Base-by-base conservation (phyloP, 2,329 filamentous ascomycete genomes). In the Exserohilum turcica region DNA sequence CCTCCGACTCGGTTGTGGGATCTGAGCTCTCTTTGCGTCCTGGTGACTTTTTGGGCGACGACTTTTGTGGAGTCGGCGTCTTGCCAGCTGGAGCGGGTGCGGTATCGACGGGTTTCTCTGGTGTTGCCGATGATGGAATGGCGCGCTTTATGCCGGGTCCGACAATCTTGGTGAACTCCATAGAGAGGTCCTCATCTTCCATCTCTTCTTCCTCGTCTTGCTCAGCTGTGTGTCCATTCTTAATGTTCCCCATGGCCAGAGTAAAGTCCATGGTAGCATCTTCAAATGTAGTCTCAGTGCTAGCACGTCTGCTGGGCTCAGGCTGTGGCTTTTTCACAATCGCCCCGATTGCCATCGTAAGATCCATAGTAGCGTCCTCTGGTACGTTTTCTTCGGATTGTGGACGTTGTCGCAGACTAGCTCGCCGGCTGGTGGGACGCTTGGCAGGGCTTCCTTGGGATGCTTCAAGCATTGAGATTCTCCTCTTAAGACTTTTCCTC, bases 131-230 rank as follows among this genome's bases (percentile, higher is more conserved):
- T 38, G 42, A 43, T n/a, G 55, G 54, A 5, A 45, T 59, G 18
- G 57, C 21, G 29, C 60, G 62, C 52, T 67, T 73, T 49, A 80
- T 79, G 31, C 76, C 77, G 7, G 67, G 65, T 5, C 78, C 79
- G 38, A 81, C 66, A 6, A 78, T 76, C n/a, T 76, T 76, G 1
- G 79, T 81, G 28, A 81, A 73, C 46, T 82, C 79, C 79, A 82
- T 82, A n/a, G 78, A 79, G 21, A 81, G 75, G 70, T 77, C 82
- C 71, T 61, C 66, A 10, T 64, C 71, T 46, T 63, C 67, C 16
- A 54, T 50, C 15, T 63, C 63, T 18, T 40, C 54, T 1, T 52
- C 43, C 28, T 48, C 28, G 12, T 49, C 51, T 3, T 37, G 16
- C 8, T 45, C 43, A 7, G 52, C 43, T 12, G 45, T 44, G 29